These are phyloP conservation scores for Lasiosphaeria ovina DNA, from an alignment of 495 filamentous ascomycete species.

Conservation along the genomic window DNA sequence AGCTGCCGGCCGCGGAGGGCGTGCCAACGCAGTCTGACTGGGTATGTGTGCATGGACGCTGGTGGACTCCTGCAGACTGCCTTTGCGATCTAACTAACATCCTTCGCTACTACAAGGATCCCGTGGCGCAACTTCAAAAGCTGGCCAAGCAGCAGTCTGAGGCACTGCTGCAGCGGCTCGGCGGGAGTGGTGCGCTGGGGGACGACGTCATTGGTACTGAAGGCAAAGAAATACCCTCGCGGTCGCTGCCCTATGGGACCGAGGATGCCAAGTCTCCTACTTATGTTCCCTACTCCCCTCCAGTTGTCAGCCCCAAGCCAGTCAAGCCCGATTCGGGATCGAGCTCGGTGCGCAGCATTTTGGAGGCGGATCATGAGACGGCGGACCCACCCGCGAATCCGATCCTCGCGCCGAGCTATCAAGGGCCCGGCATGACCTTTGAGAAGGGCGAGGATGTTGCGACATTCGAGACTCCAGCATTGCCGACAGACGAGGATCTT, in stretches of 20 bases:
- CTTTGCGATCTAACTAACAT: conserved; percentile 60
- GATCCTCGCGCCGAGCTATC: conserved; percentile 43
- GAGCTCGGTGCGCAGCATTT: conserved; percentile 31
- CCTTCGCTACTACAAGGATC: conserved; percentile 60
- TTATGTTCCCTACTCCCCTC: conserved; percentile 41
- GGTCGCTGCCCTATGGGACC: conserved; percentile 48
- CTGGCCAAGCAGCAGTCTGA: conserved; percentile 63
- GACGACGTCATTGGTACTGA: conserved; percentile 21
- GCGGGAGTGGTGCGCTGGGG: conserved; percentile 22
- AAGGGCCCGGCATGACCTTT: conserved; percentile 42
- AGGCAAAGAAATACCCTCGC: conserved; percentile 36
- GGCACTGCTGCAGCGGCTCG: conserved; percentile 48
- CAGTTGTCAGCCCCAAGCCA: conserved; percentile 40
- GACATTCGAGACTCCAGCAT: conserved; percentile 33
- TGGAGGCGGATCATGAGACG: conserved; percentile 13
- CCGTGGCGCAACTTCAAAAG: conserved; percentile 64
- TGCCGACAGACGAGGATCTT: conserved; percentile 41
- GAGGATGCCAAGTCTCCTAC: conserved; percentile 46
- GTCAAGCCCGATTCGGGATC: conserved; percentile 35
- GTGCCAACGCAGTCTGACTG: conserved; percentile 83
- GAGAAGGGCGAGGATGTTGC: conserved; percentile 47
- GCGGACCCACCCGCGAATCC: background rate
- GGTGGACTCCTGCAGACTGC: conserved; percentile 51
- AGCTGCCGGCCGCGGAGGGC: conserved; percentile 70
- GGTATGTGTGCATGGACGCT: conserved; percentile 69